Base-by-base conservation (phyloP, 805 yeast genomes). In the Cyberlindnera japonica region DNA sequence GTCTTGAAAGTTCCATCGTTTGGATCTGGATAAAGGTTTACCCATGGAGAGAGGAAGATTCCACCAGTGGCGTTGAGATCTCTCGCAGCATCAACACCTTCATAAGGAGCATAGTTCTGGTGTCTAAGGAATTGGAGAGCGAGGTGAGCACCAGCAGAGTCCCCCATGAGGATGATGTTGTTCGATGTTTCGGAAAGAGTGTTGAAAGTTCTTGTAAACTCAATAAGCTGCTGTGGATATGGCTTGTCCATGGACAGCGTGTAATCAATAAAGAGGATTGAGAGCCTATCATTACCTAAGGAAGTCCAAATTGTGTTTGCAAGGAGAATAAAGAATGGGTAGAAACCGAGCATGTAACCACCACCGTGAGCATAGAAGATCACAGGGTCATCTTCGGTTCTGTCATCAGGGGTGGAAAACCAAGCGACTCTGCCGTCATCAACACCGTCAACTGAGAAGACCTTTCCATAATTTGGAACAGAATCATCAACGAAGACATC, bases 121-220 rank as follows among this genome's bases (percentile, higher is more conserved):
- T 48, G 50, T 34, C 49, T 43, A 9, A 44, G 22, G 19, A 58
- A 37, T 5, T 49, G 49, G 12, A 58, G 36, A 2, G 49, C 41
- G 22, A 62, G 41, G 33, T 57, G 55, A 2, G 57, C 65, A 18
- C 66, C 65, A 11, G 59, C 59, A 9, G 64, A 60, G 37, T 62
- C 66, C 14, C 66, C 66, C 20, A 48, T 38, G 3, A 55, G 34
- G 10, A 55, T 42, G 30, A 58, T 45, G 32, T 53, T 41, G 36
- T 48, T 38, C 5, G 41, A 41, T 2, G 47, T 27, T 28, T 45
- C 33, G 14, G 41, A 19, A 17, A 60, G 40, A 6, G 42, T 44
- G 24, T 49, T 43, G 38, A 48, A 56, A 21, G 52, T 41, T 5
- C 38, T 30, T 20, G 43, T 41, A 11, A 48, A 46, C 40, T 62